Base-by-base conservation (phyloP, 1,139 yeast species). In the Meyerozyma athensensis region DNA sequence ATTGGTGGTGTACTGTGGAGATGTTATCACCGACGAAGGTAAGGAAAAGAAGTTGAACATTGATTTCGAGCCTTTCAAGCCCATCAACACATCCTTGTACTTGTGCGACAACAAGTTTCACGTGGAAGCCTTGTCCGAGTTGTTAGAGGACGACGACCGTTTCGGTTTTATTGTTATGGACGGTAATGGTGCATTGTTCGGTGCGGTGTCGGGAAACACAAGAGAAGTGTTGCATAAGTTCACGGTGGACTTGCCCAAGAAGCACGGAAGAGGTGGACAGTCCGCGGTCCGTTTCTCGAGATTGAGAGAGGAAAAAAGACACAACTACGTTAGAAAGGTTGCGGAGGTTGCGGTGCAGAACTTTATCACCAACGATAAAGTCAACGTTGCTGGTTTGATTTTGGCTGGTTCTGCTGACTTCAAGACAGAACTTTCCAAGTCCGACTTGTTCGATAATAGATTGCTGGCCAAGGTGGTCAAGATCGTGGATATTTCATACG, bases 221-320 rank as follows among this genome's bases (percentile, higher is more conserved):
- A 82, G 98, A 72, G 97, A 94, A 48, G 86, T 92, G 37, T 72
- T 92, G 59, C 96, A 92, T 66, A 92, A 92, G 65, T 92, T 92
- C 68, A 84, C 96, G 3, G 98, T 92, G 42, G 98, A 92, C 64
- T 75, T 92, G 57, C 98, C 98, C 52, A 92, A 92, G 72, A 92
- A 92, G 86, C 98, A 92, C 74, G 98, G 98, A 55, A 86, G 98
- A 77, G 98, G 98, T 85, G 98, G 98, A 83, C 98, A 92, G 73
- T 92, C 98, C 45, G 98, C 98, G 34, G 63, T 92, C 51, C 97
- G 98, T 86, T 92, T 92, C 74, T 85, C 97, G 33, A 90, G 98
- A 75, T 77, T 92, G 64, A 86, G 98, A 79, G 98, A 92, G 54
- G 98, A 94, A 70, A 92, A 92, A 65, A 87, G 98, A 73, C 98